Evolutionary conservation across 192 early-diverging fungal species (phyloP).

Genomic region (Coemansia sp.): DNA sequence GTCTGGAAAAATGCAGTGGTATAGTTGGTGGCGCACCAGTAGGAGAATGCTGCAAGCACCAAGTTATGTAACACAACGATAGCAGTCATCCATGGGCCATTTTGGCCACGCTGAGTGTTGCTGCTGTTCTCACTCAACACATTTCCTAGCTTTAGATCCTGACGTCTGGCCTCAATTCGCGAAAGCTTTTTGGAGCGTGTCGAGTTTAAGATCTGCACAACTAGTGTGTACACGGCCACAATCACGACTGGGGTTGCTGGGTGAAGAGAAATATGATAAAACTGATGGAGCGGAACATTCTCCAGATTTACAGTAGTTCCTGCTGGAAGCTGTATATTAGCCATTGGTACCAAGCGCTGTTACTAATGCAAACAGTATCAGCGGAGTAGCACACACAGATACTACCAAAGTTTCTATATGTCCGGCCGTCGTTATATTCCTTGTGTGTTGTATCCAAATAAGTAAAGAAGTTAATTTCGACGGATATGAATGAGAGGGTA

Average conservation of each 20-base stretch:
- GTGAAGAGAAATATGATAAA: slow-evolving; percentile 68
- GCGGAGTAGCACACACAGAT: not conserved
- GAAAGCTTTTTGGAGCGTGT: slow-evolving; percentile 32
- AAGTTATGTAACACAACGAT: slow-evolving; percentile 82
- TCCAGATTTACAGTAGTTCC: slow-evolving; percentile 52
- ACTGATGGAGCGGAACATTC: slow-evolving; percentile 70
- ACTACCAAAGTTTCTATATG: not conserved
- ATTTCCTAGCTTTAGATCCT: slow-evolving; percentile 17
- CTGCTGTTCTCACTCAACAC: slow-evolving; percentile 5
- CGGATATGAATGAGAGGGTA: not conserved
- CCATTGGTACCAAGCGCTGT: slow-evolving; percentile 13
- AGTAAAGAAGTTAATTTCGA: not conserved
- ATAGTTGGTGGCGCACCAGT: slow-evolving; percentile 70
- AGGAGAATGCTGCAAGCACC: slow-evolving; percentile 69
- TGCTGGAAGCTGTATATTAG: slow-evolving; percentile 42
- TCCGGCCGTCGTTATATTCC: not conserved
- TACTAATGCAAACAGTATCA: not conserved
- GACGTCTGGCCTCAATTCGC: slow-evolving; percentile 42
- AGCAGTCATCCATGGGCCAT: slow-evolving; percentile 65
- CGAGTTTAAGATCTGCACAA: slow-evolving; percentile 40
- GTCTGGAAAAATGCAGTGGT: slow-evolving; percentile 59
- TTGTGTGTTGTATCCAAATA: not conserved
- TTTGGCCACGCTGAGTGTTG: slow-evolving; percentile 18
- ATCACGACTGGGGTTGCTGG: slow-evolving; percentile 66
- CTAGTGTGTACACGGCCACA: slow-evolving; percentile 59